Evolutionary conservation across 768 basidiomycete species (phyloP), one percentile per base, ranked within the genome.

Genomic region (Boletus sp.): DNA sequence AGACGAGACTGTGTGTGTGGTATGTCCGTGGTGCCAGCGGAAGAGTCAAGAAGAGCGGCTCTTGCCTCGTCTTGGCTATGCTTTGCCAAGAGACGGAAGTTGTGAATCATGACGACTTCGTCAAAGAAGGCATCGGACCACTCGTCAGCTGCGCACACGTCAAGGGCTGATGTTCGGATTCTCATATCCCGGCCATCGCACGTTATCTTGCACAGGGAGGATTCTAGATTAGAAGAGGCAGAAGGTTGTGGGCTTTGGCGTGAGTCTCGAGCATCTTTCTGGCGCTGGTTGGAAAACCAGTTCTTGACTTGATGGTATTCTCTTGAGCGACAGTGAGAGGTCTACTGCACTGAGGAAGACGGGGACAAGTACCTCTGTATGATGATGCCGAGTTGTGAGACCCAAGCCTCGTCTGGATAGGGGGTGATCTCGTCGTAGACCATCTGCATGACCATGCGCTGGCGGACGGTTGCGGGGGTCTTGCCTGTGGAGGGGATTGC

Each of bases 221-320:
- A 66, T 60, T 72, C 72, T 13, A 71, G 62, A 56, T 68, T 65
- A 64, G 67, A 57, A 65, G 71, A 51, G 38, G 62, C 49, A n/a
- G 69, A 59, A 53, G 67, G 67, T 29, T 71, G 69, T 30, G 70
- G 71, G 9, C 69, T 70, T 42, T 72, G 71, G 11, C 70, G 71
- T 0, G 70, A 70, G 52, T 70, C 70, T 11, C 70, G 70, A 32
- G 76, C 68, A 51, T 75, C 74, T 57, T 78, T 74, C 53, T 78
- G 83, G 40, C 83, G 76, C 68, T 83, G 78, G 66, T 85, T 85
- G 5, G 82, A 82, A 55, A 85, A 85, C 83, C 83, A 85, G 58
- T 83, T 83, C 69, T 81, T 83, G 51, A 84, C 77, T 67, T 83
- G 83, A 61, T 78, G 79, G 62, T 80, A 81, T 45, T 82, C 77